Conservation (phyloP, 1,284 basidiomycete genomes). For the Puccinia horiana region DNA sequence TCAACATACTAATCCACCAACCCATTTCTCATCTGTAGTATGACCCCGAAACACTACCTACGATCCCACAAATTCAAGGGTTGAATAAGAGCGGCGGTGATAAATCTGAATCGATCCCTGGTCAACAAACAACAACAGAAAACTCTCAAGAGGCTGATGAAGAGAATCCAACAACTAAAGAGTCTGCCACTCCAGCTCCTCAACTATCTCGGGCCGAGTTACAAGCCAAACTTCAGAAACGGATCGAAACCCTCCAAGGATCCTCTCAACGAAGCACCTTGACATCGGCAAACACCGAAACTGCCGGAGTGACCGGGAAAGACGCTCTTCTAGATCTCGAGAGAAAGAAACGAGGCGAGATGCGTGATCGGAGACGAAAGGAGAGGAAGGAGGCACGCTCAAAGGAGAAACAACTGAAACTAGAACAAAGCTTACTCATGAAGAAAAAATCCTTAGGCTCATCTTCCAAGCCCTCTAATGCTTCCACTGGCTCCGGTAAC, state of each 20-base stretch:
- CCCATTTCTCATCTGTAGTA: not conserved
- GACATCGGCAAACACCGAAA: not conserved
- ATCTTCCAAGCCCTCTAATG: not conserved
- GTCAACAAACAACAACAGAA: not conserved
- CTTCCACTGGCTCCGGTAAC: conserved; percentile 39
- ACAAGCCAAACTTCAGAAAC: conserved; percentile 40
- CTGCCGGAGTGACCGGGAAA: conserved; percentile 11
- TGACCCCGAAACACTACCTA: conserved; percentile 33
- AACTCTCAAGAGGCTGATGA: not conserved
- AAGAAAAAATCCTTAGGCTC: conserved; percentile 10
- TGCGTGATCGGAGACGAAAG: conserved; percentile 32
- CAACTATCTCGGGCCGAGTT: conserved; percentile 43
- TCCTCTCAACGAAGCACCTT: not conserved
- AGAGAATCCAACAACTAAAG: not conserved
- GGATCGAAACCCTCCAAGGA: conserved; percentile 32
- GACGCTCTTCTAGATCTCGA: conserved; percentile 31
- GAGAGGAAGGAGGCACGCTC: conserved; percentile 39
- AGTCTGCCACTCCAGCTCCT: not conserved
- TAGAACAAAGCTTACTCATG: conserved; percentile 8
- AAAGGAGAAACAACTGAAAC: conserved; percentile 33
- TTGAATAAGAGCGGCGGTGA: conserved; percentile 4
- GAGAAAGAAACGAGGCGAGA: conserved; percentile 36
- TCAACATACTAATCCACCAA: not conserved
- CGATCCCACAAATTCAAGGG: conserved; percentile 44
- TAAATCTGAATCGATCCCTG: not conserved